Base-by-base conservation (phyloP, 2,329 filamentous ascomycete genomes). In the Dendrostoma leiphaemia region DNA sequence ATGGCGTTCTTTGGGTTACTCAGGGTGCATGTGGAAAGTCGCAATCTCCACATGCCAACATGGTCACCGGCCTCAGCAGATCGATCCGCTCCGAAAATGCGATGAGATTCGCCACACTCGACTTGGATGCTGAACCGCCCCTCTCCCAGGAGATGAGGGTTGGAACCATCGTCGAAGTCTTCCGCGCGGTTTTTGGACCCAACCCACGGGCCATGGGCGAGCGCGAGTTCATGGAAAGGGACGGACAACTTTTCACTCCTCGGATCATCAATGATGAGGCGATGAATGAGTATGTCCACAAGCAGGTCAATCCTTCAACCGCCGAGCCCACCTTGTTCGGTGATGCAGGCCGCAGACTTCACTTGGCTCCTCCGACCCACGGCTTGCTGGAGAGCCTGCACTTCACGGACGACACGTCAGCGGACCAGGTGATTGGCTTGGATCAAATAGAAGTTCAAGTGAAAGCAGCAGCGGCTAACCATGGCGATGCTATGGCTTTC, bases 1-100 rank as follows among this genome's bases (percentile, higher is more conserved):
- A 58, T 5, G 71, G 71, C 3, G 61, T 69, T 1, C 56, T 74
- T 17, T 74, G 72, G 72, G 63, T 73, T 17, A 65, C 69, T 12
- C 62, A 62, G 19, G 68, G 68, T 12, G 67, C 68, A 4, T 68
- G 69, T 47, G 61, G 63, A n/a, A 64, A 66, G 38, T 61, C 64
- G 3, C 69, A 65, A 3, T 48, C 38, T 5, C 64, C 65, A 17
- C 43, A 53, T 4, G 54, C 43, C n/a, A 64, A 61, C 48, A 63
- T 67, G 59, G 61, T 60, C 2, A 54, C 63, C 21, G 65, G 65
- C 8, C 31, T 67, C n/a, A 48, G 61, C 31, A 58, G 64, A 13
- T 65, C 65, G 3, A 60, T 62, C 2, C 63, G 65, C 12, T 64
- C 64, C 7, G 65, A 67, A 45, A 43, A 24, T 24, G 47, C 29